These are phyloP conservation scores for Clarireedia monteithiana DNA, from an alignment of 2,329 filamentous ascomycete genomes.

Conservation along the genomic window DNA sequence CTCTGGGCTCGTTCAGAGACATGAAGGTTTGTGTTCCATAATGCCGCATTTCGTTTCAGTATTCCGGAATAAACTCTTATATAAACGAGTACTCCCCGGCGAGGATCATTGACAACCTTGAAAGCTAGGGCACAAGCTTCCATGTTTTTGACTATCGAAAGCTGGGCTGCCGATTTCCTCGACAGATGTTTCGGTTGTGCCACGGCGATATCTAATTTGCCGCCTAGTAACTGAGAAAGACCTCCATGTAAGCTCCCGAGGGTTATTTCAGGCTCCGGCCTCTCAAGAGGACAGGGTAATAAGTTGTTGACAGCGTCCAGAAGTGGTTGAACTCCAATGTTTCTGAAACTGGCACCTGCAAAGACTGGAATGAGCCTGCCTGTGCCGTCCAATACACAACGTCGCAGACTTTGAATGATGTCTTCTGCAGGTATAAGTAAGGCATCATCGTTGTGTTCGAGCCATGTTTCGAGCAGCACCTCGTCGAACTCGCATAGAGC, in stretches of 20 bases:
- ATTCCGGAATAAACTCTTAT: conserved; percentile 85
- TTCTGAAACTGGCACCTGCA: conserved; percentile 85
- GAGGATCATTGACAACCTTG: conserved; percentile 87
- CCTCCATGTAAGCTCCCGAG: conserved; percentile 51
- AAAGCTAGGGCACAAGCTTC: conserved; percentile 67
- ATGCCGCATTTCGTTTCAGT: conserved; percentile 61
- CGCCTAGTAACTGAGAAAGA: conserved; percentile 40
- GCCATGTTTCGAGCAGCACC: conserved; percentile 72
- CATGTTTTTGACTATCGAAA: conserved; percentile 42
- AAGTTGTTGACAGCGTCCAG: conserved; percentile 85
- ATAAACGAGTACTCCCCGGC: conserved; percentile 82
- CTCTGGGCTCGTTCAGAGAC: conserved; percentile 73
- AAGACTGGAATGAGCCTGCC: conserved; percentile 79
- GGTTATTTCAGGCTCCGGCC: conserved; percentile 71
- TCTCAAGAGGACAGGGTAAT: conserved; percentile 72
- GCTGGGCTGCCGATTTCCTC: conserved; percentile 33
- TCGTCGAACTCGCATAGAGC: conserved; percentile 85
- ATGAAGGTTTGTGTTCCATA: conserved; percentile 83
- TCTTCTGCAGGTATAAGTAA: conserved; percentile 55
- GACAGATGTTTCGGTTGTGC: conserved; percentile 25
- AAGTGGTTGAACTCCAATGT: conserved; percentile 88
- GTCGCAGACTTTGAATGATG: conserved; percentile 67
- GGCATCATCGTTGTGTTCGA: conserved; percentile 68
- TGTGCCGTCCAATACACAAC: conserved; percentile 58
- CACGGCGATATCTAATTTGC: conserved; percentile 34